Base-by-base conservation (phyloP, 2,329 filamentous ascomycete species). In the Calonectria pteridis region DNA sequence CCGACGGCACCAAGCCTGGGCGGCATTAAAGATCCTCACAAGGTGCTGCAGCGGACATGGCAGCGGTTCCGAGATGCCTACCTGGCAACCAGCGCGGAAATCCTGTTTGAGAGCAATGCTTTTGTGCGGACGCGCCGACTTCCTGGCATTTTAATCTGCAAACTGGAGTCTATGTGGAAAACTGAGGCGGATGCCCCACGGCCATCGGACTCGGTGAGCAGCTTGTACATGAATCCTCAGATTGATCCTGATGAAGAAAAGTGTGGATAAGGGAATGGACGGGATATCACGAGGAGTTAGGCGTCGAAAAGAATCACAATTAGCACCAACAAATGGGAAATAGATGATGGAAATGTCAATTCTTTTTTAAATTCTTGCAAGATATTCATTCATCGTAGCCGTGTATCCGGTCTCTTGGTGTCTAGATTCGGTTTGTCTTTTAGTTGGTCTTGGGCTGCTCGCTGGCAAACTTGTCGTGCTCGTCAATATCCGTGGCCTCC, bases 401-500 rank as follows among this genome's bases (percentile, higher is more conserved):
- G 65, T 66, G 29, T 51, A 18, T 69, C 26, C 50, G 55, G 50
- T 69, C 69, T 69, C 29, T 50, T 50, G 18, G 64, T 20, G 50
- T 76, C 77, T 73, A 72, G 69, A 77, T 77, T 75, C 72, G 55
- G 77, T 73, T 35, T 46, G 69, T 23, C 53, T 29, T 73, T 71
- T 77, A 81, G 74, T 77, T 79, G 67, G 73, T 68, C 69, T 77
- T 77, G 65, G 83, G 78, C 78, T 87, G 84, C 79, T 88, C 84
- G 75, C 87, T 87, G 23, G 95, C 94, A 72, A 93, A 84, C 73
- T 87, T 86, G 86, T 98, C 96, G 84, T 98, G 96, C 89, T 96
- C 94, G 33, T 98, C 95, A 82, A 98, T 98, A 83, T 98, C 94
- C 40, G 87, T 93, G 53, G 97, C 97, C 88, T 98, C 97, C 97